These are phyloP conservation scores for Avena eriantha DNA, from an alignment of 176 grass and related monocot genomes.

Conservation along the genomic window DNA sequence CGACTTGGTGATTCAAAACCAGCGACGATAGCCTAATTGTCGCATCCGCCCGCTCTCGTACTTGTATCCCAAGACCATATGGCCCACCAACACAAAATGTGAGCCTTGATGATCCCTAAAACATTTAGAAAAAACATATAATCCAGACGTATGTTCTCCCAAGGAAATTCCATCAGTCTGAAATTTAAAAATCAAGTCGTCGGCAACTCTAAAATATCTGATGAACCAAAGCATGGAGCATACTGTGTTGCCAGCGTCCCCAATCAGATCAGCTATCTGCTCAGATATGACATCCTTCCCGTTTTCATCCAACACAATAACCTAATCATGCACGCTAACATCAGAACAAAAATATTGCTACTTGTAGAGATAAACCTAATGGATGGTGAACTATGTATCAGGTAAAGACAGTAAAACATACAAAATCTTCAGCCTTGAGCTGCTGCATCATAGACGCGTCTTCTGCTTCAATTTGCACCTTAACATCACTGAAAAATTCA, in stretches of 20 bases:
- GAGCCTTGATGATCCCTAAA: slow-evolving; percentile 69
- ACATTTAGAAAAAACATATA: slow-evolving; percentile 25
- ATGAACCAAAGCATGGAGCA: slow-evolving; percentile 6
- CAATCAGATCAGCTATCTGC: slow-evolving; percentile 84
- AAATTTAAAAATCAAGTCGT: neutral
- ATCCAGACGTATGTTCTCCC: neutral
- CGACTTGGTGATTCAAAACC: slow-evolving; percentile 93
- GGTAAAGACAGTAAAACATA: slow-evolving; percentile 47
- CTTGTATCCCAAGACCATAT: slow-evolving; percentile 72
- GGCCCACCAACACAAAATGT: slow-evolving; percentile 94
- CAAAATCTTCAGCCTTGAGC: slow-evolving; percentile 80
- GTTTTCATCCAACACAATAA: slow-evolving; percentile 84
- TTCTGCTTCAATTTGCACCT: slow-evolving; percentile 83
- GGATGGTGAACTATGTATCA: slow-evolving; percentile 3
- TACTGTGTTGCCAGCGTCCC: slow-evolving; percentile 83
- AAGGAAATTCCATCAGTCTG: neutral
- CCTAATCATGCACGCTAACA: slow-evolving; percentile 47
- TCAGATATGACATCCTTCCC: slow-evolving; percentile 78
- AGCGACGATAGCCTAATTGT: slow-evolving; percentile 79
- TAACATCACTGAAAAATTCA: slow-evolving; percentile 63
- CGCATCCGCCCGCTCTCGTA: slow-evolving; percentile 70
- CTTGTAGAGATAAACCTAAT: neutral
- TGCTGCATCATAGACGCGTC: slow-evolving; percentile 71
- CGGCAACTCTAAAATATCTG: neutral
- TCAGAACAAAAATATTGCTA: slow-evolving; percentile 8